Conservation (phyloP, 2,329 filamentous ascomycete species). For the Chaetomium sp. region DNA sequence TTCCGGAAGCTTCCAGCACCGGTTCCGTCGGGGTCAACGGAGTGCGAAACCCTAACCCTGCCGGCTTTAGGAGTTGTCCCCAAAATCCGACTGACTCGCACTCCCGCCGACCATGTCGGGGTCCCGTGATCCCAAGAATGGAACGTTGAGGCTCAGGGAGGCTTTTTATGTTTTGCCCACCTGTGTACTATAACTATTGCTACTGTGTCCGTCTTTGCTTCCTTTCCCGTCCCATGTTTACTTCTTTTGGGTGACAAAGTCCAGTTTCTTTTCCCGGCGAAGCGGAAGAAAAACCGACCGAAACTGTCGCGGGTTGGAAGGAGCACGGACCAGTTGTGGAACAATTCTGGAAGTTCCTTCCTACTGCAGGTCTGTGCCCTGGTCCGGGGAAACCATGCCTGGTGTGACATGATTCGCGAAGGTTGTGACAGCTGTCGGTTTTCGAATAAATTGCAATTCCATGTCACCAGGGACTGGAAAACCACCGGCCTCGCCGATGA, state of each 20-base stretch:
- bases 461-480: neutral
- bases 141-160: no score
- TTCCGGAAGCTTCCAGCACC: constrained; percentile 16
- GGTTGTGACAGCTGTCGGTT: neutral
- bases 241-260: no score
- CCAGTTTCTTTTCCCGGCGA: neutral
- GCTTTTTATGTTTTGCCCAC: no score
- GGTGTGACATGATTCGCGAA: neutral
- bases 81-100: neutral
- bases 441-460: neutral
- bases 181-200: no score
- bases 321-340: constrained; percentile 27
- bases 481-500: neutral
- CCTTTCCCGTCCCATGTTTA: no score
- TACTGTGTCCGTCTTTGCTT: neutral
- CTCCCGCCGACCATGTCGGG: no score
- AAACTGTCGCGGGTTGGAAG: neutral
- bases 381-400: constrained; percentile 2
- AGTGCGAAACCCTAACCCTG: constrained; percentile 14
- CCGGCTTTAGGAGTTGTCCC: constrained; percentile 1
- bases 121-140: no score
- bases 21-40: neutral
- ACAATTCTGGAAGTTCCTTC: constrained; percentile 30
- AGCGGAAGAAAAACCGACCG: neutral
- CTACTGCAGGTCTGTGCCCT: constrained; percentile 18